Base-by-base conservation (phyloP, 805 yeast genomes). In the Blastobotrys americana region DNA sequence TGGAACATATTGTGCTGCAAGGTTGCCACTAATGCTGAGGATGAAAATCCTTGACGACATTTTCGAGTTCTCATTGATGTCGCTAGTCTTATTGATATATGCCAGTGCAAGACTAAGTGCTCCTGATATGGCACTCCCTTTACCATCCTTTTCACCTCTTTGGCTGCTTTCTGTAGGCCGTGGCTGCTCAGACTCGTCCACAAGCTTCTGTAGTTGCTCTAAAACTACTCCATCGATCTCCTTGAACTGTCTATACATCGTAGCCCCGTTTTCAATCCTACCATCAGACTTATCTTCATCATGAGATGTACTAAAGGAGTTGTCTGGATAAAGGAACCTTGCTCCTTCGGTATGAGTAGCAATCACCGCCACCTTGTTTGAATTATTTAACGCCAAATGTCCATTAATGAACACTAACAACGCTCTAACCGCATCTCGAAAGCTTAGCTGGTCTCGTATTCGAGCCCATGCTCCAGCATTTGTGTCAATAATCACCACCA, bases 51-150 rank as follows among this genome's bases (percentile, higher is more conserved):
- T 72, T 0, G 96, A 80, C 41, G 82, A 80, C 46, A 84, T 61
- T 37, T 65, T 63, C 2, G 65, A 58, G 20, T 56, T 58, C 13
- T 67, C 72, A 9, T 74, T 76, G 16, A 74, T 64, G 21, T 70
- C 73, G 6, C 78, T 71, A 57, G 77, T 65, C 44, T 87, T 73
- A 62, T 88, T 85, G 34, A 88, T 80, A 55, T 85, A 82, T 1
- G 95, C 72, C 39, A 93, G 69, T 3, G 95, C 93, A 59, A 83
- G 71, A 34, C 94, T 82, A 45, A 93, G 68, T 0, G 96, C 95
- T 0, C 93, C 88, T 0, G 93, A 71, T 4, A 86, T 65, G 2
- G 79, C 66, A 54, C 48, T 51, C 50, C 25, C 44, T 43, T 33
- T 45, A 48, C 25, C 37, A 48, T 42, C 28, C 51, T 42, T 48